phyloP scores from a whole-genome alignment of 1,139 yeast species.

The Scheffersomyces cryptocercus region DNA sequence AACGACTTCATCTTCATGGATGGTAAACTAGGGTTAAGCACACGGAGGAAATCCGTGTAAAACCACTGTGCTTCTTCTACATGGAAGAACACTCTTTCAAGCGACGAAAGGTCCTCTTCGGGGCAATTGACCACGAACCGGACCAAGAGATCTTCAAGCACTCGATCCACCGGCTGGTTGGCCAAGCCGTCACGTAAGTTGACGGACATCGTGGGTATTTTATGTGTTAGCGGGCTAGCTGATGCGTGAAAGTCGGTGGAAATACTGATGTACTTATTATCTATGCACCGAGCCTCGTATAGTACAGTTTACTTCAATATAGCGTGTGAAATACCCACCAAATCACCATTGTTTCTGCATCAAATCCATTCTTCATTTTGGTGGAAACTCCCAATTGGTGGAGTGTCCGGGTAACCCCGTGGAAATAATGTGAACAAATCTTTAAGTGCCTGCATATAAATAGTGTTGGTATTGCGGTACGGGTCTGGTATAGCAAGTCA shows the following conservation, averaged over 20 bases:
- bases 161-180: conserved; percentile 67
- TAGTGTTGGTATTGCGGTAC: too few relatives aligned
- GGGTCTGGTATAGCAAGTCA: too few relatives aligned
- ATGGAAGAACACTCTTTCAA: conserved; percentile 88
- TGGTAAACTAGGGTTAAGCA: conserved; percentile 76
- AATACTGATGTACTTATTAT: too few relatives aligned
- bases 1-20: conserved; percentile 78
- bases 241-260: not conserved
- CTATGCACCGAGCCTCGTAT: too few relatives aligned
- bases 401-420: too few relatives aligned
- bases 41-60: conserved; percentile 81
- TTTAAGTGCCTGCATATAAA: too few relatives aligned
- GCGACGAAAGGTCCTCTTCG: conserved; percentile 80
- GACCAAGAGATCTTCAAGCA: conserved; percentile 83
- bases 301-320: too few relatives aligned
- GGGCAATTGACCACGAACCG: conserved; percentile 92
- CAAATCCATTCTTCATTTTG: too few relatives aligned
- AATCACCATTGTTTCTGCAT: too few relatives aligned
- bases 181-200: conserved; percentile 57
- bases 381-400: too few relatives aligned
- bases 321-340: too few relatives aligned
- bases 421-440: too few relatives aligned
- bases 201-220: conserved; percentile 45
- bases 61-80: conserved; percentile 99
- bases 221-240: conserved; percentile 1